phyloP scores from a whole-genome alignment of 1,284 basidiomycete species.

The Apiotrichum mycotoxinovorans region DNA sequence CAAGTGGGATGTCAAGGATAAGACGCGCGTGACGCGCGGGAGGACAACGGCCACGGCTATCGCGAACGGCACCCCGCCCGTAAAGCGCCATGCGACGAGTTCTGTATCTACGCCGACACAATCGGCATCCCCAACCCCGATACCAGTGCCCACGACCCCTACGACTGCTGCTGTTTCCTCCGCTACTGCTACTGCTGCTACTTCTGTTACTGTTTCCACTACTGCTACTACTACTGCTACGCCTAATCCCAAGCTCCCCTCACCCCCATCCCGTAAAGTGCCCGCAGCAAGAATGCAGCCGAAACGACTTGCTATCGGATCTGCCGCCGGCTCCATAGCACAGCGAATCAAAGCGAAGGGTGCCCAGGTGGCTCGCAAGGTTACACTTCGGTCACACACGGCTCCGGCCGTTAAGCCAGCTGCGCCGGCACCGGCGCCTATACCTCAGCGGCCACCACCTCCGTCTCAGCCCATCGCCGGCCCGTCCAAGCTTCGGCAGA shows the following conservation, averaged over 20 bases:
- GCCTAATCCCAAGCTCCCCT: not conserved
- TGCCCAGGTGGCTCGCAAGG: constrained; percentile 8
- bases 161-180: not conserved
- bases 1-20: constrained; percentile 11
- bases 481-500: not conserved
- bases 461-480: not conserved
- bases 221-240: not conserved
- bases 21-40: constrained; percentile 9
- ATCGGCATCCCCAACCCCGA: too few species aligned
- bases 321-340: not conserved
- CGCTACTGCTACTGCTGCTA: not conserved
- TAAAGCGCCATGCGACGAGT: not conserved
- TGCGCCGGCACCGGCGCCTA: not conserved
- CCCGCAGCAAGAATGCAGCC: not conserved
- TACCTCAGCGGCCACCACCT: not conserved
- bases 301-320: constrained; percentile 7
- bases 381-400: constrained; percentile 9
- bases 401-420: not conserved
- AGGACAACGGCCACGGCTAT: not conserved
- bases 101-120: not conserved
- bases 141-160: not conserved
- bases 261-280: not conserved
- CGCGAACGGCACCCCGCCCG: not conserved
- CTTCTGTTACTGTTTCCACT: not conserved
- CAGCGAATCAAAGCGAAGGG: constrained; percentile 11